phyloP scores from a whole-genome alignment of 2,329 filamentous ascomycete genomes.

The Aspergillus brunneoviolaceus region DNA sequence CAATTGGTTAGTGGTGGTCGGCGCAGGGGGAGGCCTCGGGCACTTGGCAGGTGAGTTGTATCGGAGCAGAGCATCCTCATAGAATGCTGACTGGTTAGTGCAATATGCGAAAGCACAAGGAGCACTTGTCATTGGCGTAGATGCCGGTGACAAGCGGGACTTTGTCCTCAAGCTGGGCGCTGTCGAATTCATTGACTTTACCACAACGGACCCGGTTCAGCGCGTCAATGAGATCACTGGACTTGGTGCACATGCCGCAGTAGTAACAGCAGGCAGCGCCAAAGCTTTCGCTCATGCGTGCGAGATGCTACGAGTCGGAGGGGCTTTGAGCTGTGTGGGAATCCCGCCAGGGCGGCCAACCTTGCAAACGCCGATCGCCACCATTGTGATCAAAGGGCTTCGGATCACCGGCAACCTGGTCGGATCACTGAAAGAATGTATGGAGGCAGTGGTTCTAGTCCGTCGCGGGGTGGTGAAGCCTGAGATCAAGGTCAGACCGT shows the following conservation, averaged over 20 bases:
- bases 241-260: constrained; percentile 43
- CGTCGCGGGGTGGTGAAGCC: constrained; percentile 44
- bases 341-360: constrained; percentile 42
- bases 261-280: constrained; percentile 45
- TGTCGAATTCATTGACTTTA: constrained; percentile 44
- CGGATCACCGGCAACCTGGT: constrained; percentile 47
- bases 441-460: constrained; percentile 48
- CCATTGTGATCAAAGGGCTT: constrained; percentile 49
- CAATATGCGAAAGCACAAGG: constrained; percentile 47
- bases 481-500: constrained; percentile 42
- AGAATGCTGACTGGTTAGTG: constrained; percentile 27
- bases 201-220: constrained; percentile 33
- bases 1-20: constrained; percentile 47
- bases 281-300: constrained; percentile 44
- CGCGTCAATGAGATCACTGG: constrained; percentile 39
- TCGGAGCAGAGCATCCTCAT: neutral
- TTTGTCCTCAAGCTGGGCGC: constrained; percentile 44
- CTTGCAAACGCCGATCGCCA: constrained; percentile 43
- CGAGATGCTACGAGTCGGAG: constrained; percentile 47
- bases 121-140: constrained; percentile 45
- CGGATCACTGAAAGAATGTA: constrained; percentile 47
- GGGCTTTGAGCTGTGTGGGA: constrained; percentile 46
- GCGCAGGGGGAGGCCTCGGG: constrained; percentile 49
- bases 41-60: constrained; percentile 42
- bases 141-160: constrained; percentile 41